phyloP scores from a whole-genome alignment of 305 asterid species.

The Plantago lanceolata region DNA sequence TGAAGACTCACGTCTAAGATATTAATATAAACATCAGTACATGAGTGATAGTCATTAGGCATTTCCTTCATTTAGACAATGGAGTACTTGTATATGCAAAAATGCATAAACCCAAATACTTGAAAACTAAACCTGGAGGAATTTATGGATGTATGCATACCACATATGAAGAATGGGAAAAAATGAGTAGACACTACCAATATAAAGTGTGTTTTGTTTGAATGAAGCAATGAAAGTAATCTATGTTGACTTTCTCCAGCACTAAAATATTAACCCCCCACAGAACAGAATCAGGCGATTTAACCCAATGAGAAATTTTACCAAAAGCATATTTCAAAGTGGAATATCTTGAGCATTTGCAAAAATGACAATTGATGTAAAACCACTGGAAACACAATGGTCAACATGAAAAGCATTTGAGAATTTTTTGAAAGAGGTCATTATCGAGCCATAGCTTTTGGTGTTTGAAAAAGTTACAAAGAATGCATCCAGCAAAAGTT shows the following conservation, averaged over 20 bases:
- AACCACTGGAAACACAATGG: background rate
- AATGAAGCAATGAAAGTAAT: conserved; percentile 1
- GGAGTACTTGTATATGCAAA: background rate
- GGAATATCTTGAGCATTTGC: conserved; percentile 4
- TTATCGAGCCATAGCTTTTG: background rate
- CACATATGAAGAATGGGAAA: background rate
- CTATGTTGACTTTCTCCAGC: conserved; percentile 2
- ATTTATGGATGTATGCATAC: background rate
- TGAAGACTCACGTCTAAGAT: conserved; percentile 19
- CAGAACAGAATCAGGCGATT: background rate
- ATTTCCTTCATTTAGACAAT: background rate
- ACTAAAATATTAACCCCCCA: background rate
- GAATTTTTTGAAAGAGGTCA: background rate
- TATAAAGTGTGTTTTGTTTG: background rate
- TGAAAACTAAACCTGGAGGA: background rate
- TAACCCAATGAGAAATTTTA: conserved; percentile 4
- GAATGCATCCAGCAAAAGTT: background rate
- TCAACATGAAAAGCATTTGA: background rate
- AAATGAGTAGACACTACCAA: background rate
- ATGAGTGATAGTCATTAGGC: background rate
- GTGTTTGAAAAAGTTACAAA: background rate
- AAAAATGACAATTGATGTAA: conserved; percentile 6
- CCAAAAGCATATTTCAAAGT: conserved; percentile 10
- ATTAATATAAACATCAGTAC: conserved; percentile 9
- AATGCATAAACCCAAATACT: background rate